These are phyloP conservation scores for Aspergillus conjunctus DNA, from an alignment of 495 filamentous ascomycete genomes.

Conservation along the genomic window DNA sequence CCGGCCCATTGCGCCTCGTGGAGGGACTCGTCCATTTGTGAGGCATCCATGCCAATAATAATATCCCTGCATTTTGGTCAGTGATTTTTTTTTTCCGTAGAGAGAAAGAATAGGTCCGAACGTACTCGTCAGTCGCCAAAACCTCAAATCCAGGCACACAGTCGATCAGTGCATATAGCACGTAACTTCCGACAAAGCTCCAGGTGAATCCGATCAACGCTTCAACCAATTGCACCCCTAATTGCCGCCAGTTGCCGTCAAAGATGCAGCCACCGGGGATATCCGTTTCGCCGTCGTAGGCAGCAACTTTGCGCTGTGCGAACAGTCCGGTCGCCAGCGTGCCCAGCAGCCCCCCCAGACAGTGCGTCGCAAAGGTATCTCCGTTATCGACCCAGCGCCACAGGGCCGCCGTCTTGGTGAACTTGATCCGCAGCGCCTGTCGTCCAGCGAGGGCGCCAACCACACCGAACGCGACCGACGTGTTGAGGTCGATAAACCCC, in stretches of 20 bases:
- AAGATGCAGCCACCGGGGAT: constrained; percentile 45
- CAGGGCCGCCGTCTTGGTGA: constrained; percentile 38
- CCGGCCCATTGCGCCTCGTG: constrained; percentile 40
- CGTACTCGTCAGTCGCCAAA: constrained; percentile 35
- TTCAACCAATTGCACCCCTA: constrained; percentile 54
- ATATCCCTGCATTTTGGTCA: constrained; percentile 36
- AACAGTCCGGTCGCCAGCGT: constrained; percentile 43
- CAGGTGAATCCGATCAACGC: constrained; percentile 43
- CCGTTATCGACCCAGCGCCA: constrained; percentile 49
- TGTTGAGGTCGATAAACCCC: constrained; percentile 48
- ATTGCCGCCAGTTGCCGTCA: constrained; percentile 55
- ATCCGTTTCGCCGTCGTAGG: constrained; percentile 42
- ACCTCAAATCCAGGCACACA: constrained; percentile 40
- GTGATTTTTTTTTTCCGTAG: background rate
- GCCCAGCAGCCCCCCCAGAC: constrained; percentile 43
- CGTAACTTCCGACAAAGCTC: constrained; percentile 37
- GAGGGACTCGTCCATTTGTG: constrained; percentile 51
- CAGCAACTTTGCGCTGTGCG: constrained; percentile 42
- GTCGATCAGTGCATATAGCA: constrained; percentile 33
- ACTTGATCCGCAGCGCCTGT: constrained; percentile 52
- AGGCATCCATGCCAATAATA: constrained; percentile 48
- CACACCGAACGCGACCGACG: constrained; percentile 49
- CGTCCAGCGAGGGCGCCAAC: constrained; percentile 44
- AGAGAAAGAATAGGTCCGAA: background rate
- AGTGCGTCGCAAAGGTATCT: constrained; percentile 51